A percentile compares a stretch with the other conserved stretches of the same genome.
Evolutionary conservation across 495 filamentous ascomycete genomes (phyloP).

Genomic region (Annulohypoxylon moriforme): DNA sequence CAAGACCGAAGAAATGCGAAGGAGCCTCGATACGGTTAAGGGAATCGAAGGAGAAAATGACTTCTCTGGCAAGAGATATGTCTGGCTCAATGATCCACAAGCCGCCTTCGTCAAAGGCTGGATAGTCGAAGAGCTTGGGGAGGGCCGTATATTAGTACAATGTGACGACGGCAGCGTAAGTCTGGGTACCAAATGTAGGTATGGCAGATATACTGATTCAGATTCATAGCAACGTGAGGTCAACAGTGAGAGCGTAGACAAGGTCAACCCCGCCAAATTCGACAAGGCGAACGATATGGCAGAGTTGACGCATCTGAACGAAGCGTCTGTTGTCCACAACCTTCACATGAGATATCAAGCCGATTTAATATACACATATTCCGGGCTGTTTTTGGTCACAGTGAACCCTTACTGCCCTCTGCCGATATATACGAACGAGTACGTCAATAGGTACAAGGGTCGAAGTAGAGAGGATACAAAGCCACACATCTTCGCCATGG

Average conservation of each 20-base stretch:
- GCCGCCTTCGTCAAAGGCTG: conserved; percentile 91
- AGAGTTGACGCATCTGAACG: conserved; percentile 96
- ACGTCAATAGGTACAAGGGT: conserved; percentile 96
- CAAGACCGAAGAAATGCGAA: conserved; percentile 78
- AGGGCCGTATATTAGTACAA: conserved; percentile 79
- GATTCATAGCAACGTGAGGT: conserved; percentile 81
- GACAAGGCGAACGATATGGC: conserved; percentile 99
- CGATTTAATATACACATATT: conserved; percentile 99
- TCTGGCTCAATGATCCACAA: conserved; percentile 91
- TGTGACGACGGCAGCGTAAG: conserved; percentile 93
- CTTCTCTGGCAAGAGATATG: conserved; percentile 98
- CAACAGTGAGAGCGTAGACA: conserved; percentile 87
- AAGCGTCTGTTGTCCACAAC: conserved; percentile 98
- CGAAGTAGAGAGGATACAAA: conserved; percentile 90
- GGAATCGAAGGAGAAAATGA: conserved; percentile 95
- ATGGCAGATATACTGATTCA: conserved; percentile 32
- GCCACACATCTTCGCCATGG: conserved; percentile 97
- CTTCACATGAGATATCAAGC: conserved; percentile 92
- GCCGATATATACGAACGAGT: conserved; percentile 96
- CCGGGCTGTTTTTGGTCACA: conserved; percentile 94
- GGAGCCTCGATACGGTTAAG: conserved; percentile 72
- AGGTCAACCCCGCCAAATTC: conserved; percentile 99
- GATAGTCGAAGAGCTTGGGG: conserved; percentile 82
- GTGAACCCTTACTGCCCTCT: conserved; percentile 96
- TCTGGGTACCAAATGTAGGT: conserved; percentile 6